phyloP scores from a whole-genome alignment of 768 basidiomycete species.

The Phylloporus arenicola region DNA sequence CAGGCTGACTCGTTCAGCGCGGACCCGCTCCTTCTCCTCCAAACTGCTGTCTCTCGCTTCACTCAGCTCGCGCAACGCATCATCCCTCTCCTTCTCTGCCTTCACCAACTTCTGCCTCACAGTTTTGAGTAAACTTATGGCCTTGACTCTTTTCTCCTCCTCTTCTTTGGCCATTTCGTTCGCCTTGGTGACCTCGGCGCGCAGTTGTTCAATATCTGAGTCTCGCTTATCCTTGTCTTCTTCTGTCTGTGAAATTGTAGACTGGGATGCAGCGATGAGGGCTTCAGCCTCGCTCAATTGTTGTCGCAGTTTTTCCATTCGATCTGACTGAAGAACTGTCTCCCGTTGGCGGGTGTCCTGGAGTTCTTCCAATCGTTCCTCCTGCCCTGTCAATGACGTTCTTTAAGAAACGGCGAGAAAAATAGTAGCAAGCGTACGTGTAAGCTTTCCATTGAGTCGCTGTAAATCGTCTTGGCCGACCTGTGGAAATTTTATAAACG shows the following conservation, averaged over 20 bases:
- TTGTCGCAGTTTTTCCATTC: conserved; percentile 62
- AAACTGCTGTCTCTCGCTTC: conserved; percentile 49
- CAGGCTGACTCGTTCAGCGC: conserved; percentile 46
- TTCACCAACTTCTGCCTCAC: conserved; percentile 97
- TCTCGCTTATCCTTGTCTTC: conserved; percentile 46
- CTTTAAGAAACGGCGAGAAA: not conserved
- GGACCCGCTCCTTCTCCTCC: conserved; percentile 40
- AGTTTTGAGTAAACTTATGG: conserved; percentile 86
- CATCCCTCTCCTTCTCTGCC: conserved; percentile 90
- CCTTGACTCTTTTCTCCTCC: conserved; percentile 95
- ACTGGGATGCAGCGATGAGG: conserved; percentile 55
- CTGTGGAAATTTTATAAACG: conserved; percentile 30
- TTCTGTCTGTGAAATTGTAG: conserved; percentile 42
- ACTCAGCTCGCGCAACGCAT: conserved; percentile 54
- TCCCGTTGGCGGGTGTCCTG: conserved; percentile 80
- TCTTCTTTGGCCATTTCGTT: conserved; percentile 78
- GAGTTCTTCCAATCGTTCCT: conserved; percentile 77
- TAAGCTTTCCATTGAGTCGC: conserved; percentile 65
- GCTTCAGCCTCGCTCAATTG: conserved; percentile 71
- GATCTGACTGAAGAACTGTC: conserved; percentile 68
- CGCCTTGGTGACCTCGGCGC: conserved; percentile 55
- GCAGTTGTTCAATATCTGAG: conserved; percentile 53
- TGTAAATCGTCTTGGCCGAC: conserved; percentile 74
- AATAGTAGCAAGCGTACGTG: conserved; percentile 45
- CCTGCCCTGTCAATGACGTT: conserved; percentile 56